Evolutionary conservation across 352 stramenopile genomes (phyloP).

Genomic region (Phytophthora colocasiae): DNA sequence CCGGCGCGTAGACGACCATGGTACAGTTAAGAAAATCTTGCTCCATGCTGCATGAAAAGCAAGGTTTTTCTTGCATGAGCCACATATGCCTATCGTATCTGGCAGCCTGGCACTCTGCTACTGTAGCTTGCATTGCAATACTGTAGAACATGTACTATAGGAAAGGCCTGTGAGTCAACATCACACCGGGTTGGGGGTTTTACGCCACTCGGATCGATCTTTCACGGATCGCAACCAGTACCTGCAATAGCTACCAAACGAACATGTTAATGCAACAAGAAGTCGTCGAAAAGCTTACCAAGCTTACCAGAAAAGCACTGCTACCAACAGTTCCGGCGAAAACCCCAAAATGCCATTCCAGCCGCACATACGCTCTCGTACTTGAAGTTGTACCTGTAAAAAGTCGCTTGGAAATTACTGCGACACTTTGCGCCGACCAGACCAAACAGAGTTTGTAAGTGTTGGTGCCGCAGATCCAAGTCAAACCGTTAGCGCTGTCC

Average conservation of each 20-base stretch:
- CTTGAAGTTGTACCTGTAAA: slow-evolving; percentile 36
- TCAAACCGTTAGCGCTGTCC: neutral
- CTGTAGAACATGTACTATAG: too few species aligned
- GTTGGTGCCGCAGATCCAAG: slow-evolving; percentile 6
- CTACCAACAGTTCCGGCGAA: neutral
- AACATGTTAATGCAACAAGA: too few species aligned
- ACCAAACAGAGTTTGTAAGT: neutral
- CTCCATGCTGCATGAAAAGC: too few species aligned
- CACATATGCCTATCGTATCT: neutral
- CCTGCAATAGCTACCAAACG: neutral
- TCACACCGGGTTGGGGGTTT: neutral
- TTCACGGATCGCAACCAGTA: neutral
- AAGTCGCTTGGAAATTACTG: slow-evolving; percentile 10
- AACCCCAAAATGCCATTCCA: too few species aligned
- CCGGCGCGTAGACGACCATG: slow-evolving; percentile 2
- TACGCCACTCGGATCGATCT: neutral
- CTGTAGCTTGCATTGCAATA: too few species aligned
- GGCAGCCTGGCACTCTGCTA: neutral
- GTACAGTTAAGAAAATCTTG: too few species aligned
- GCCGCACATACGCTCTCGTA: slow-evolving; percentile 5
- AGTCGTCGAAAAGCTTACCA: neutral
- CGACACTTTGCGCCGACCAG: slow-evolving; percentile 16
- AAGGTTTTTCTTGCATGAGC: too few species aligned
- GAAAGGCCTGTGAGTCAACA: slow-evolving; percentile 13
- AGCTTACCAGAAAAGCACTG: neutral